These are phyloP conservation scores for Graphiopsis chlorocephala DNA, from an alignment of 2,329 filamentous ascomycete genomes.

Conservation along the genomic window DNA sequence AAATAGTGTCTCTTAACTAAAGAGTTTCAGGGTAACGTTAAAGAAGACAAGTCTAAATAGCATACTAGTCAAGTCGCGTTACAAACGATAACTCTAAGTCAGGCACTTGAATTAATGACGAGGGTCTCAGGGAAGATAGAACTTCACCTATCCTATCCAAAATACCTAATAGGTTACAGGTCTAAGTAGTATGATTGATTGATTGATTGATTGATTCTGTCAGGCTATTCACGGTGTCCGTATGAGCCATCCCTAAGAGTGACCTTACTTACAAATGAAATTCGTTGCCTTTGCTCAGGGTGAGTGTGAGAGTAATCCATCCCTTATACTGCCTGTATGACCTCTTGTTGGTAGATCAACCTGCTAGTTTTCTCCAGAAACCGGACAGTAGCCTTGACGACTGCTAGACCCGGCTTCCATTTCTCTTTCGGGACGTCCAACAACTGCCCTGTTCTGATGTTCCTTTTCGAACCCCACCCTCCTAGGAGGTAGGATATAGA, in stretches of 20 bases:
- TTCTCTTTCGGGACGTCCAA: conserved; percentile 2
- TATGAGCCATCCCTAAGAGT: too few relatives aligned
- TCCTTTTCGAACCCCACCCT: neutral
- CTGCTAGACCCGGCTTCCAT: conserved; percentile 4
- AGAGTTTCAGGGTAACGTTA: too few relatives aligned
- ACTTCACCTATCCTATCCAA: too few relatives aligned
- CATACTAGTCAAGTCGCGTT: too few relatives aligned
- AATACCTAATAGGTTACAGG: too few relatives aligned
- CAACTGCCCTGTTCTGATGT: conserved; percentile 1
- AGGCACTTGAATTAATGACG: too few relatives aligned
- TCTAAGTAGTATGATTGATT: neutral
- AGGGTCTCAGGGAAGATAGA: too few relatives aligned
- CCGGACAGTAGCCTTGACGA: conserved; percentile 7
- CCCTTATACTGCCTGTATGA: conserved; percentile 1
- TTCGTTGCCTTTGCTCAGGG: too few relatives aligned
- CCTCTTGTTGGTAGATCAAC: neutral
- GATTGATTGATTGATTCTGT: conserved; percentile 6
- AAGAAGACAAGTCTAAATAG: too few relatives aligned
- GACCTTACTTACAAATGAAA: too few relatives aligned
- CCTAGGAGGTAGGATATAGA: conserved; percentile 3
- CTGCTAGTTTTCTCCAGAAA: conserved; percentile 6
- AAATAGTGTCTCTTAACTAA: too few relatives aligned
- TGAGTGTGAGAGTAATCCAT: neutral
- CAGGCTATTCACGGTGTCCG: conserved; percentile 9
- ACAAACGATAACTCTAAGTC: too few relatives aligned